Percentiles rank a stretch among this genome's conserved stretches.
Conservation (phyloP, 225 moss, liverwort and hornwort genomes). For the Anthoceros angustus region DNA sequence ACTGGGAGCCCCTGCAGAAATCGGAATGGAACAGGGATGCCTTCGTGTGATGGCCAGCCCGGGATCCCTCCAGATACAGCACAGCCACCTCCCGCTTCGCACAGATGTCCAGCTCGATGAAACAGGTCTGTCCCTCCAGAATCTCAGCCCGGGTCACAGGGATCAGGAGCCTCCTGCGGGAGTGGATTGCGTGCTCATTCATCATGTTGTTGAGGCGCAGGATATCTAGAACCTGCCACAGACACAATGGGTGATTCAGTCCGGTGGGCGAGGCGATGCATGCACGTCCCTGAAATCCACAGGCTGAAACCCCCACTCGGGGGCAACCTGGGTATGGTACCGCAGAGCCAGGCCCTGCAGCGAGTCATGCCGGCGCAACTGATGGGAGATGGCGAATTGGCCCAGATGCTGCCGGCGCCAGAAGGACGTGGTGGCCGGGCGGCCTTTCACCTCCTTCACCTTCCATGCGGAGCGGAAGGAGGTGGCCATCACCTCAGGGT, state of each 20-base stretch:
- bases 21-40: conserved; percentile 15
- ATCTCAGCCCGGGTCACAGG: conserved; percentile 29
- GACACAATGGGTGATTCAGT: neutral
- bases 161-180: conserved; percentile 39
- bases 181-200: conserved; percentile 54
- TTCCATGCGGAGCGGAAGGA: conserved; percentile 46
- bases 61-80: conserved; percentile 33
- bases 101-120: conserved; percentile 32
- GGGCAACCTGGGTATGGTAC: conserved; percentile 36
- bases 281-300: neutral
- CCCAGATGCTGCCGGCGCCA: conserved; percentile 43
- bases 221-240: conserved; percentile 46
- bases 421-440: conserved; percentile 34
- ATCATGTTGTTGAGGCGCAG: conserved; percentile 61
- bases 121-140: conserved; percentile 45
- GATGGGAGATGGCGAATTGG: conserved; percentile 40
- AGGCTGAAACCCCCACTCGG: neutral
- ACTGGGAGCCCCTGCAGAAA: conserved; percentile 24
- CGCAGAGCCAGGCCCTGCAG: conserved; percentile 41
- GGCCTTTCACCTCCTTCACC: conserved; percentile 32
- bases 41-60: conserved; percentile 17
- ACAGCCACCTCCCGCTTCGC: conserved; percentile 54
- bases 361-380: conserved; percentile 40
- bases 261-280: neutral
- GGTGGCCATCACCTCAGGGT: conserved; percentile 35